A percentile compares a stretch with the other conserved stretches of the same genome.
Conservation (phyloP, 306 rosid genomes). For the Cucumis sativus region Cucumber_9930_V3 NC_026657.2:1054001-1054500, state of each 20-base stretch:
- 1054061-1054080: not conserved
- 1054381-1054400: conserved; percentile 7
- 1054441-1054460: conserved; percentile 30
- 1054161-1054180: conserved; percentile 26
- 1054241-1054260: not conserved
- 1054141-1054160: conserved; percentile 20
- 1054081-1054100: conserved; percentile 21
- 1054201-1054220: not conserved
- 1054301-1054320: not conserved
- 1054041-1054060: not conserved
- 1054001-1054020: not conserved
- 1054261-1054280: not conserved
- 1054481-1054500: conserved; percentile 68
- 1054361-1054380: conserved; percentile 3
- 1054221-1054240: not conserved
- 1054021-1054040: not conserved
- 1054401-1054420: conserved; percentile 20
- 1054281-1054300: not conserved
- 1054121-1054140: conserved; percentile 27
- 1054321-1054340: not conserved
- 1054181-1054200: conserved; percentile 26
- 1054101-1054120: conserved; percentile 31
- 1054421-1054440: conserved; percentile 29
- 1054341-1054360: conserved; percentile 3
- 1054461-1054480: conserved; percentile 55